Base-by-base conservation (phyloP, 2,329 filamentous ascomycete species). In the Neonectria neomacrospora region DNA sequence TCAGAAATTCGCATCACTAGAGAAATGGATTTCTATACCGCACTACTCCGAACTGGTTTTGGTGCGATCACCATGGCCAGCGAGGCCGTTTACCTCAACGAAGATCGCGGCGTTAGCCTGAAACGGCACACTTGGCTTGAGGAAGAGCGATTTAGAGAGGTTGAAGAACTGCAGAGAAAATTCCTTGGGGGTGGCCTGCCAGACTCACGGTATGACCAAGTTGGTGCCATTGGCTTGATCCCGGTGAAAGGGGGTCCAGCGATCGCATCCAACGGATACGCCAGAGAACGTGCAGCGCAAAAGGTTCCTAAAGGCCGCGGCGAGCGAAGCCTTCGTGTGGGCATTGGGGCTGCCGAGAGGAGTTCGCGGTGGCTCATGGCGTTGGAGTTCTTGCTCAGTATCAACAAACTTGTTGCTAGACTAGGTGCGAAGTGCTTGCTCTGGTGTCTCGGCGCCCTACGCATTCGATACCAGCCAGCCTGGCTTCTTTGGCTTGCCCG, bases 1-100 rank as follows among this genome's bases (percentile, higher is more conserved):
- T 91, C 91, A 1, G 90, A 91, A 41, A 88, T 97, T 39, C 88
- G 90, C 12, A 87, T 98, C 58, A 92, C 90, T 45, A 89, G 91
- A 82, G 89, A 93, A 58, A 96, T 98, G 83, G 96, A 99, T 76
- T 97, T 98, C 75, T 99, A 98, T 76, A 97, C 94, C 0, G 92
- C 93, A 0, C 82, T 98, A 5, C 84, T 98, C 3, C 90, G 94
- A 63, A 88, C 93, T 37, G 96, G 96, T 0, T 97, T 97, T 74
- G 90, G 90, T 11, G 90, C 95, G 12, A 88, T 98, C 64, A 97
- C 93, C 1, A 95, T 96, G 77, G 96, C 96, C 1, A 97, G 93
- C 71, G 94, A 98, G 78, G 95, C 95, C 3, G 96, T 98, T 0
- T 98, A 97, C 74, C 82, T 99, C 11, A 97, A 97, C 65, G 95